Percentiles rank a stretch among this genome's conserved stretches.
phyloP scores from a whole-genome alignment of 108 stramenopile species.

The Cyclotella choctawhatcheeana region DNA sequence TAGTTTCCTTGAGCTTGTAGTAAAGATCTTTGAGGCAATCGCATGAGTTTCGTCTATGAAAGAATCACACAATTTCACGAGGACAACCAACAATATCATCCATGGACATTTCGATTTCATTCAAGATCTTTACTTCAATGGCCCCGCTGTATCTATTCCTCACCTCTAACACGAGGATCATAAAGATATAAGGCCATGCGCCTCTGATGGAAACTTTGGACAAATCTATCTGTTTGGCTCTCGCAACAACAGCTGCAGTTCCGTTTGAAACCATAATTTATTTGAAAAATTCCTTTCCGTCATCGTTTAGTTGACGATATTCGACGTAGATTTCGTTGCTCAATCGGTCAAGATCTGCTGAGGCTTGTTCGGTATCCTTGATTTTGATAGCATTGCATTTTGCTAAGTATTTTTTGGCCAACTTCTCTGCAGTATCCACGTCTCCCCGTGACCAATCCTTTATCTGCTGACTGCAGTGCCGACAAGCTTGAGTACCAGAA shows the following conservation, averaged over 20 bases:
- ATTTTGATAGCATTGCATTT: not conserved
- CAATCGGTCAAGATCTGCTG: not conserved
- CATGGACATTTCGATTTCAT: not conserved
- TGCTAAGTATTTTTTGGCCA: not conserved
- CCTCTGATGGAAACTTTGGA: not conserved
- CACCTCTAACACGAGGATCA: not conserved
- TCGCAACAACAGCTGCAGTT: not conserved
- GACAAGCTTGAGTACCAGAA: no score
- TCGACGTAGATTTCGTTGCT: not conserved
- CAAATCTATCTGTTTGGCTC: not conserved
- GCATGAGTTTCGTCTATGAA: not conserved
- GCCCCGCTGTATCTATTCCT: not conserved
- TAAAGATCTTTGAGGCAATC: no score
- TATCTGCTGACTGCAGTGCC: no score
- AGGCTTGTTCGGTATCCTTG: not conserved
- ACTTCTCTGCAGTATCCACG: not conserved
- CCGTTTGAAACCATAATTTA: not conserved
- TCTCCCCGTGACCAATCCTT: not conserved
- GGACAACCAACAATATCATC: not conserved
- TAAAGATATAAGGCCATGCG: not conserved
- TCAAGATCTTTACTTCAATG: not conserved
- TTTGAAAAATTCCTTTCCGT: not conserved
- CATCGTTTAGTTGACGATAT: not conserved
- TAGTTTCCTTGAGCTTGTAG: no score
- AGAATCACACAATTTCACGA: not conserved